Base-by-base conservation (phyloP, 108 stramenopile genomes). In the Mediolabrus comicus region DNA sequence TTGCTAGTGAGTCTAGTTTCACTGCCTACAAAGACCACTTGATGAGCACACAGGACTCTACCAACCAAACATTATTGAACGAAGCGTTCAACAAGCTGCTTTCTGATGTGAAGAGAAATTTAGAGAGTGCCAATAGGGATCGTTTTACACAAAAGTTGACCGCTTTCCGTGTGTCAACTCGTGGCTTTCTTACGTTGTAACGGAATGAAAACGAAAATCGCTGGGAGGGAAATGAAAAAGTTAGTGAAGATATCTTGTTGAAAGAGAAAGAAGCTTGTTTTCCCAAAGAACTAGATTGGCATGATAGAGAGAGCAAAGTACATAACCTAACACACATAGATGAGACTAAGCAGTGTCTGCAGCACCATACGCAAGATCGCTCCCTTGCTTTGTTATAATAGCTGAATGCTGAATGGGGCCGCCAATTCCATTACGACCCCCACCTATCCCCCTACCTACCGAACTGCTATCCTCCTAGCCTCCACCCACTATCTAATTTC, bases 81-180 rank as follows among this genome's bases (percentile, higher is more conserved):
- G 98, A 97, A 38, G 91, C 94, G 22, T 88, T 98, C 60, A 85
- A 85, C 65, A 97, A 96, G 76, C 75, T 99, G 25, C 80, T 96
- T 51, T 79, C 85, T 3, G 97, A 97, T 67, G 91, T 99, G 65
- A 92, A 82, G 55, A 80, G 95, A 34, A 96, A 89, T 74, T 70
- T 99, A 66, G 97, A 98, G 69, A 91, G 84, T 71, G 84, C 93
- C 32, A 99, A 99, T 74, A 84, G 98, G 24, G 98, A 99, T 74
- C 77, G 95, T 36, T 97, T 99, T 67, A 97, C 97, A 2, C 96
- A 98, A 69, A 96, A 94, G 72, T 77, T 99, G 53, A 95, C 97
- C 34, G 87, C 92, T 32, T 99, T 98, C 83, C 94, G 97, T 11
- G 88, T 98, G 26, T 76, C 94, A n/a, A 94, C 94, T 5, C 80